Evolutionary conservation across 2,329 filamentous ascomycete genomes (phyloP).

Genomic region (Pseudogymnoascus sp.): DNA sequence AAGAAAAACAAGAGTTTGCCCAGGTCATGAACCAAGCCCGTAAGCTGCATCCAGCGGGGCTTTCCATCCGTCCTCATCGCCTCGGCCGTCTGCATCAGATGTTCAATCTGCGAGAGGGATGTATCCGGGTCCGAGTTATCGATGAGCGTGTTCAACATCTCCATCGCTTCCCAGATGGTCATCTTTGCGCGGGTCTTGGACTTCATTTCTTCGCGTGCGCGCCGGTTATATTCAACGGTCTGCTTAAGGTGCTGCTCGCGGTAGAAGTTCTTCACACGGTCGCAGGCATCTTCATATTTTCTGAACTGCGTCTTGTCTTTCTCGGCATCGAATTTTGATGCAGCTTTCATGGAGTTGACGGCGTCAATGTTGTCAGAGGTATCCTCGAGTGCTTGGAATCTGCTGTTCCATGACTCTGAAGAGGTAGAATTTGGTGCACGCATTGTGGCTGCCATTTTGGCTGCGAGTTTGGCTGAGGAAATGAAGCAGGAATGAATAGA

Average conservation of each 20-base stretch:
- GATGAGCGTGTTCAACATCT: constrained; percentile 81
- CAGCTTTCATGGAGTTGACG: constrained; percentile 44
- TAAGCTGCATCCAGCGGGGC: constrained; percentile 72
- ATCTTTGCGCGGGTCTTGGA: constrained; percentile 57
- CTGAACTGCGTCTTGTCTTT: constrained; percentile 78
- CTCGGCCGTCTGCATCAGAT: constrained; percentile 76
- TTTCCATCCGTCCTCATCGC: constrained; percentile 78
- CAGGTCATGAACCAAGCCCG: constrained; percentile 66
- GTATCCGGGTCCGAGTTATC: constrained; percentile 83
- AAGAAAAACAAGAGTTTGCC: constrained; percentile 72
- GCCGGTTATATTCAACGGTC: constrained; percentile 76
- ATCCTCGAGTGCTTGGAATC: constrained; percentile 31
- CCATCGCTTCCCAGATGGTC: constrained; percentile 83
- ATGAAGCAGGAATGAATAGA: not conserved
- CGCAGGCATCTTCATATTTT: constrained; percentile 74
- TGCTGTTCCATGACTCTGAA: constrained; percentile 10
- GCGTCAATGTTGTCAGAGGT: constrained; percentile 42
- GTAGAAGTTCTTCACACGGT: constrained; percentile 83
- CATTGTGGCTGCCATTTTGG: constrained; percentile 24
- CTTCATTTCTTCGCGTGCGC: constrained; percentile 64
- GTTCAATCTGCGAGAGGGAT: constrained; percentile 75
- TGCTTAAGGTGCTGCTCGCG: constrained; percentile 61
- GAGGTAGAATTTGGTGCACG: constrained; percentile 24
- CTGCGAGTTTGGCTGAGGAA: not conserved
- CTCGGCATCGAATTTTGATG: constrained; percentile 59